These are phyloP conservation scores for Ustilago loliicola DNA, from an alignment of 1,284 basidiomycete genomes.

Conservation along the genomic window DNA sequence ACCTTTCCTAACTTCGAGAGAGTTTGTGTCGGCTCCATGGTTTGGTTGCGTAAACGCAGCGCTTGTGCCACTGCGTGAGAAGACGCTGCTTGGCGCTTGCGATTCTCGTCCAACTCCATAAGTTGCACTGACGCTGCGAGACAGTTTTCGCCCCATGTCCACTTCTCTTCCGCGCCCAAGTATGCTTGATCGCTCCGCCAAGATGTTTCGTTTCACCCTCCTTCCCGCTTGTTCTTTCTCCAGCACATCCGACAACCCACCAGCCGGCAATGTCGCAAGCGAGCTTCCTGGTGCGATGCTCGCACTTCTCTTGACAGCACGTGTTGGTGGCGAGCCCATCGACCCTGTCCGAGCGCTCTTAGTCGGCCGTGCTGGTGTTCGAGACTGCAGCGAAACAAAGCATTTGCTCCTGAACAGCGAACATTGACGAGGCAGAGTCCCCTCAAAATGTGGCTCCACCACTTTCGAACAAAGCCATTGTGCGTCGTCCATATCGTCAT, in stretches of 20 bases:
- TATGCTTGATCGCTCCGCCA: conserved; percentile 27
- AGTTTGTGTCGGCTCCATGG: not conserved
- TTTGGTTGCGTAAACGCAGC: conserved; percentile 9
- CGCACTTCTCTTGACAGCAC: conserved; percentile 20
- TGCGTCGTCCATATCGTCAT: conserved; percentile 65
- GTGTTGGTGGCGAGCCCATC: conserved; percentile 26
- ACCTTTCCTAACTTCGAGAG: conserved; percentile 1
- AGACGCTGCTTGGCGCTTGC: conserved; percentile 26
- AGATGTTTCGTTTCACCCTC: conserved; percentile 26
- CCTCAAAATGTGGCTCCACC: conserved; percentile 57
- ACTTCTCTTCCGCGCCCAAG: conserved; percentile 48
- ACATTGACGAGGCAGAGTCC: conserved; percentile 56
- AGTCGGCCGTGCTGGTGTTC: conserved; percentile 37
- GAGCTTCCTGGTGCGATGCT: conserved; percentile 4
- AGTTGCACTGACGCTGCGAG: conserved; percentile 47
- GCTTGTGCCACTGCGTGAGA: conserved; percentile 31
- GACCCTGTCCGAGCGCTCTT: conserved; percentile 16
- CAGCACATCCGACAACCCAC: conserved; percentile 38
- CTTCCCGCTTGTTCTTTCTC: conserved; percentile 44
- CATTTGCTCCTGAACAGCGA: conserved; percentile 60
- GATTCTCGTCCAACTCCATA: conserved; percentile 18
- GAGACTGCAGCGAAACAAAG: conserved; percentile 55
- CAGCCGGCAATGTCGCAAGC: not conserved
- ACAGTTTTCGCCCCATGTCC: conserved; percentile 40
- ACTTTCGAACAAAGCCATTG: conserved; percentile 65